Conservation (phyloP, 345 rosid genomes). For the Tarenaya hassleriana region DNA sequence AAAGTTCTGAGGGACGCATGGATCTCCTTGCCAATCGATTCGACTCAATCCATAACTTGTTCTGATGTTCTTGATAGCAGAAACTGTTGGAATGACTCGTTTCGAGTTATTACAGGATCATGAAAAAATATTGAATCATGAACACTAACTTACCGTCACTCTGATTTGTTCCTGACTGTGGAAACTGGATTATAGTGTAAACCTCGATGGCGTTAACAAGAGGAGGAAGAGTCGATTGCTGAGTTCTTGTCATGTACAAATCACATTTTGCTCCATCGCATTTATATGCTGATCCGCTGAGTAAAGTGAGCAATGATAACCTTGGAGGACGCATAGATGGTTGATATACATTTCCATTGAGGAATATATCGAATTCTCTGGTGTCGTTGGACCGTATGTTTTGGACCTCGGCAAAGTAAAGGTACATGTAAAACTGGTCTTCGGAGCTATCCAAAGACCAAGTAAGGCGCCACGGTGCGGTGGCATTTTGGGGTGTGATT, state of each 20-base stretch:
- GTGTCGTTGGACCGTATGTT: conserved; percentile 14
- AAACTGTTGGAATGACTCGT: no score
- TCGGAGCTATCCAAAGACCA: neutral
- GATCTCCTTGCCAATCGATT: conserved; percentile 50
- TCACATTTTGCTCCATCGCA: conserved; percentile 14
- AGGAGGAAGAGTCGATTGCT: conserved; percentile 22
- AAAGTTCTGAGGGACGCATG: conserved; percentile 28
- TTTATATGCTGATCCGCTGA: neutral
- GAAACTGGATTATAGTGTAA: conserved; percentile 18
- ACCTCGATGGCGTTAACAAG: conserved; percentile 23
- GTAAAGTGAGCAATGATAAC: neutral
- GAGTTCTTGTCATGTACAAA: conserved; percentile 16
- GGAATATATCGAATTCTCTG: conserved; percentile 15
- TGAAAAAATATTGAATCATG: neutral
- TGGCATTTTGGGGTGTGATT: conserved; percentile 20
- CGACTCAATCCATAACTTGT: conserved; percentile 25
- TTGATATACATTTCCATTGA: conserved; percentile 9
- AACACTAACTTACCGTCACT: conserved; percentile 19
- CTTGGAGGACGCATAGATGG: conserved; percentile 9
- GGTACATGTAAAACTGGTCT: conserved; percentile 25
- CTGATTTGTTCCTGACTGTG: conserved; percentile 10
- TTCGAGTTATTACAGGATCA: neutral
- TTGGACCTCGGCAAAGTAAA: conserved; percentile 32
- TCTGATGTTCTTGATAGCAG: conserved; percentile 36
- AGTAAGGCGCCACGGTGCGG: conserved; percentile 6